Evolutionary conservation across 78 protist genomes (phyloP).

Genomic region (slime mould (Dictyostelium discoideum)): DNA sequence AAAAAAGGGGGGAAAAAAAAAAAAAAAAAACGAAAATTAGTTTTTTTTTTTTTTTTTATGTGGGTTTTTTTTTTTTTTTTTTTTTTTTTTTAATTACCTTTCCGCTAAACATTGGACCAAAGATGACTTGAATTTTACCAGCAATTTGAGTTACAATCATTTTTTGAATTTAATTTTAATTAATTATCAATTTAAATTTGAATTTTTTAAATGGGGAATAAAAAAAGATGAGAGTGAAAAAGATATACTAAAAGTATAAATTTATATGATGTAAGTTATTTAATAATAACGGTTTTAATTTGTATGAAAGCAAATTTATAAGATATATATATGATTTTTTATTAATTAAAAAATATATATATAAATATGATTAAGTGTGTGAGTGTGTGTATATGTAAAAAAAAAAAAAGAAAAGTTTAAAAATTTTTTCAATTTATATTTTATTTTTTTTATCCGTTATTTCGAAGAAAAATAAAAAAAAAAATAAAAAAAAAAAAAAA

Average conservation of each 20-base stretch:
- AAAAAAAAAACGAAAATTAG: background rate
- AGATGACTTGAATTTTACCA: conserved; percentile 90
- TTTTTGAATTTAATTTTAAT: background rate
- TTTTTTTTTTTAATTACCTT: conserved; percentile 1
- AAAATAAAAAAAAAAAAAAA: too few species aligned
- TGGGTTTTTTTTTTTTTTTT: background rate
- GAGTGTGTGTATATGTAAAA: too few species aligned
- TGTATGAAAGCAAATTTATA: background rate
- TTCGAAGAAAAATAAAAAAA: too few species aligned
- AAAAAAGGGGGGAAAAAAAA: background rate
- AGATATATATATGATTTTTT: background rate
- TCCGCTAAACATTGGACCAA: conserved; percentile 97
- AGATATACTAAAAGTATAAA: background rate
- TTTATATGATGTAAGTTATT: background rate
- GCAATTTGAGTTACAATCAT: background rate
- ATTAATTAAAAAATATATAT: too few species aligned
- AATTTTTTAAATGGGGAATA: background rate
- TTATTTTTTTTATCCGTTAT: too few species aligned
- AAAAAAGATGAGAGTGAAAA: background rate
- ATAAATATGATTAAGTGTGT: background rate
- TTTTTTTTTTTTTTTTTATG: background rate
- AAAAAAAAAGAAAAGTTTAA: too few species aligned
- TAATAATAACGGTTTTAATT: background rate
- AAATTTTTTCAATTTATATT: too few species aligned
- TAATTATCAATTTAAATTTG: background rate